phyloP scores from a whole-genome alignment of 228 moss, liverwort and hornwort species.

The Sphagnum magellanicum region DNA sequence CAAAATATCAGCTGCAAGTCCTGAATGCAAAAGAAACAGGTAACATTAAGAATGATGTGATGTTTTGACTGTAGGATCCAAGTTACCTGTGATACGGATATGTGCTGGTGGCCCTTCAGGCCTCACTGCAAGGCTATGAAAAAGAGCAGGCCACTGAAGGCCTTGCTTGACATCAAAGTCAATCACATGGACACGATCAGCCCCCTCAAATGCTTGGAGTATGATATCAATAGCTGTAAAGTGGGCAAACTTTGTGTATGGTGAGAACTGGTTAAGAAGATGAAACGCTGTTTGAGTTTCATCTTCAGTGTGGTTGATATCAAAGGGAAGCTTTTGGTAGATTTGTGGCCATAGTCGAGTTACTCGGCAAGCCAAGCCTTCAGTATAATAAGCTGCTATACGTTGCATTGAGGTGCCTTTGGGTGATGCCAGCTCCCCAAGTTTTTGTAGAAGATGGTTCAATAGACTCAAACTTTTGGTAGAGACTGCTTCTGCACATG shows the following conservation, averaged over 20 bases:
- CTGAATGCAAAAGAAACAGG: background rate
- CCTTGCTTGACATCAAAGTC: constrained; percentile 68
- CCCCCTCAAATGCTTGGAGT: constrained; percentile 54
- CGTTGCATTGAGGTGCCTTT: constrained; percentile 58
- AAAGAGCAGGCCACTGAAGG: constrained; percentile 65
- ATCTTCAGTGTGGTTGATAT: constrained; percentile 37
- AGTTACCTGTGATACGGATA: constrained; percentile 49
- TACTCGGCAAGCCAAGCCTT: constrained; percentile 53
- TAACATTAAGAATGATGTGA: background rate
- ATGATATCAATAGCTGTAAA: constrained; percentile 59
- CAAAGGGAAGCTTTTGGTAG: constrained; percentile 45
- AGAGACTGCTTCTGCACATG: constrained; percentile 60
- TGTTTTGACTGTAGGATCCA: background rate
- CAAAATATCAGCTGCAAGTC: no score
- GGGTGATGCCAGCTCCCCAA: constrained; percentile 58
- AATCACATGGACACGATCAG: constrained; percentile 47
- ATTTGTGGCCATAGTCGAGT: constrained; percentile 48
- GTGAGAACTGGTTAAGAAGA: constrained; percentile 49
- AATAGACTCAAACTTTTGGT: constrained; percentile 42
- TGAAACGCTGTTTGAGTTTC: constrained; percentile 53
- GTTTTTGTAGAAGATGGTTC: constrained; percentile 43
- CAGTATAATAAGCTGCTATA: constrained; percentile 54
- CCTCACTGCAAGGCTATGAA: constrained; percentile 43
- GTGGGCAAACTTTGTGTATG: constrained; percentile 56
- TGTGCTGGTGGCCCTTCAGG: constrained; percentile 62